Evolutionary conservation across 2,329 filamentous ascomycete genomes (phyloP), one percentile per base, ranked within the genome.

Genomic region (Cordyceps cateniannulata): DNA sequence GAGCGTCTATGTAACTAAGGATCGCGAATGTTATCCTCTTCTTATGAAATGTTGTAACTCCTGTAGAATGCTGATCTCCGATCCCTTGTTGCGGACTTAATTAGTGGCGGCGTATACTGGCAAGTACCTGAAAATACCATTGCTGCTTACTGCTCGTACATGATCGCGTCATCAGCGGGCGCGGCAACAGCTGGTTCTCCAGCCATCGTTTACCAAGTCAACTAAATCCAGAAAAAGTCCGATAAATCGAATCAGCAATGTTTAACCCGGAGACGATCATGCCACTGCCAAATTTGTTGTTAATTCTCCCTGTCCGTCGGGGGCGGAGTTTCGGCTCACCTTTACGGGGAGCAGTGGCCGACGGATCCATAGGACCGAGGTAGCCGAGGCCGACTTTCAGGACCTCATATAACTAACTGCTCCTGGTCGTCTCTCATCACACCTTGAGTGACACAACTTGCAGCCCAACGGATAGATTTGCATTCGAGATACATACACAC

Each of bases 141-240:
- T 35, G 12, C 12, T n/a, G 38, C 32, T 35, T 42, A n/a, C 16
- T 42, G n/a, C 42, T 45, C 18, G 54, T 48, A 38, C 44, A 56
- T 56, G 54, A 56, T 56, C 29, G 54, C 54, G 54, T 56, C 54
- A 56, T 56, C 54, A 56, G 53, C 42, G 7, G 7, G 8, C n/a
- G 54, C 14, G 20, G 16, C 20, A 14, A 6, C 3, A 22, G 25
- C 20, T 18, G n/a, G 5, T 9, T 18, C 20, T 25, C 16, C 27
- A 38, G 20, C 27, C n/a, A 48, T 38, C 12, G 40, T 47, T 45
- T 48, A 38, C 4, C 8, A 14, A 38, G 14, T 7, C 14, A 38
- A 12, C 2, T 5, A 48, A 32, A 24, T 16, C 24, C 7, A 5
- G 3, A 22, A 32, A 45, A 29, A 22, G 38, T 42, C 38, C 12